Base-by-base conservation (phyloP, 768 basidiomycete genomes). In the Fistulinella prunicolor region DNA sequence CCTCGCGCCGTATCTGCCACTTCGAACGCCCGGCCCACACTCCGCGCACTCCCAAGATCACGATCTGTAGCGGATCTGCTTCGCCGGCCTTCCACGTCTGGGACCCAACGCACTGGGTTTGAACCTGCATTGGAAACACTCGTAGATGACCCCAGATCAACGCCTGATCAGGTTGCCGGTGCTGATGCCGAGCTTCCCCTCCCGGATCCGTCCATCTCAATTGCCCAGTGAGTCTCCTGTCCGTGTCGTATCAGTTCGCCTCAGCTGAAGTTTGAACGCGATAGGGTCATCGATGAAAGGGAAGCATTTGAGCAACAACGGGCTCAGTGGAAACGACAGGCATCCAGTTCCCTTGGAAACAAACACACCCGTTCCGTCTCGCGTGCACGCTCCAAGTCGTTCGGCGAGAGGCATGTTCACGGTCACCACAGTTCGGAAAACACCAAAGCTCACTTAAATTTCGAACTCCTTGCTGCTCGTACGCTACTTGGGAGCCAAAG, bases 201-300 rank as follows among this genome's bases (percentile, higher is more conserved):
- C 39, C 80, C 78, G 1, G 79, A 74, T 52, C 81, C 82, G 3
- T 77, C 76, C 3, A 78, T 81, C 23, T 86, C 86, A 4, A 63
- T 89, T 4, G 52, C 60, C 34, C 69, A 67, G 75, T 76, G 54
- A 44, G 75, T 65, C 2, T 22, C 26, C 19, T 53, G 17, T 39
- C 28, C 32, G n/a, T n/a, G n/a, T n/a, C n/a, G n/a, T n/a, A n/a
- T n/a, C n/a, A n/a, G n/a, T n/a, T n/a, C n/a, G n/a, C n/a, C n/a
- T n/a, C n/a, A n/a, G n/a, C n/a, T n/a, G n/a, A n/a, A n/a, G n/a
- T n/a, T n/a, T n/a, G n/a, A n/a, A n/a, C n/a, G n/a, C n/a, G n/a
- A n/a, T 51, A 89, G 87, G 56, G 86, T 89, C 20, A 68, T 90
- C 9, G 78, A 80, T 50, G 85, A 88, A 51, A 78, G 82, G 10